These are phyloP conservation scores for Arachis stenosperma DNA, from an alignment of 306 rosid genomes.

Conservation along the genomic window DNA sequence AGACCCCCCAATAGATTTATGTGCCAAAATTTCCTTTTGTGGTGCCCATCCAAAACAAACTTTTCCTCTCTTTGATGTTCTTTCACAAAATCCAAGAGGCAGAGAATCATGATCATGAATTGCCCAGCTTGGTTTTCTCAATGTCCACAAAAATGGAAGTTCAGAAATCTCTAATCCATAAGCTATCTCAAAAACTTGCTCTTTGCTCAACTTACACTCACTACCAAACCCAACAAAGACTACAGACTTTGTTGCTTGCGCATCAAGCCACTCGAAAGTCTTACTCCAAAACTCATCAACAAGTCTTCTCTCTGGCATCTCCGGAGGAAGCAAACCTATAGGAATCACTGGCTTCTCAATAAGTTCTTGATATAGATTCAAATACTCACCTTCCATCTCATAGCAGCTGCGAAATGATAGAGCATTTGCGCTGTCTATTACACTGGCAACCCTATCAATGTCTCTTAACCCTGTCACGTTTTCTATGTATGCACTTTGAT, in stretches of 20 bases:
- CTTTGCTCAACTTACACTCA: slow-evolving; percentile 47
- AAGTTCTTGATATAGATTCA: slow-evolving; percentile 24
- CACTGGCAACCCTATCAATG: neutral
- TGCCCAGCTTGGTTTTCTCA: slow-evolving; percentile 45
- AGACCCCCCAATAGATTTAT: slow-evolving; percentile 52
- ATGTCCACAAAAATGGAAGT: slow-evolving; percentile 52
- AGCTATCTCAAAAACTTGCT: slow-evolving; percentile 52
- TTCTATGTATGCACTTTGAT: no score
- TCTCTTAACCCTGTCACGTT: neutral
- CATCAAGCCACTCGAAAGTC: slow-evolving; percentile 52
- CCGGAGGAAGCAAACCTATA: neutral
- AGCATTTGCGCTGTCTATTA: neutral
- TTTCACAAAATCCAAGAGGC: slow-evolving; percentile 39
- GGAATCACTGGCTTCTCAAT: neutral
- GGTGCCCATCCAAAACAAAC: slow-evolving; percentile 49
- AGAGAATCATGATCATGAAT: slow-evolving; percentile 32
- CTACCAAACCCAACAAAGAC: slow-evolving; percentile 57
- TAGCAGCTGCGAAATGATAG: slow-evolving; percentile 34
- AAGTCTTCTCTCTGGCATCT: neutral
- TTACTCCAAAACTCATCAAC: neutral
- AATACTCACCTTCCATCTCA: slow-evolving; percentile 44
- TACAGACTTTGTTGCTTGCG: slow-evolving; percentile 42
- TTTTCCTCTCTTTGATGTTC: slow-evolving; percentile 38
- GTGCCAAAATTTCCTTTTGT: slow-evolving; percentile 46
- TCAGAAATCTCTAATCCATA: slow-evolving; percentile 49